Evolutionary conservation across 768 basidiomycete species (phyloP).

Genomic region (Mycena crocata): DNA sequence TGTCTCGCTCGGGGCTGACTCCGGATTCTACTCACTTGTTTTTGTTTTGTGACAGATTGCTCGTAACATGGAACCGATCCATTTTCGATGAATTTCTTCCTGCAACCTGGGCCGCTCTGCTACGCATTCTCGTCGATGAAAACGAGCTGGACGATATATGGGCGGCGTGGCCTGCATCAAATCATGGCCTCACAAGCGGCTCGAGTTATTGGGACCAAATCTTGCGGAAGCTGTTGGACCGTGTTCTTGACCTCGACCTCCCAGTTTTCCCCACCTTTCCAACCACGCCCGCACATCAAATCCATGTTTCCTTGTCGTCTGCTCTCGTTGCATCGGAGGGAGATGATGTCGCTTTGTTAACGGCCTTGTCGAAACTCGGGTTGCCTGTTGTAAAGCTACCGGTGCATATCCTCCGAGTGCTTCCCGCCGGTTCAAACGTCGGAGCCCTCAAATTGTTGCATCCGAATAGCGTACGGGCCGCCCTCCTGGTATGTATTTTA

Average conservation of each 20-base stretch:
- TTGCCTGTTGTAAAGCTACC: slow-evolving; percentile 23
- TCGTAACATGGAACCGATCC: slow-evolving; percentile 36
- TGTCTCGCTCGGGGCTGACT: not conserved
- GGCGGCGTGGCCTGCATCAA: slow-evolving; percentile 34
- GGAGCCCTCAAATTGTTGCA: not conserved
- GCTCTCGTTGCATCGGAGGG: slow-evolving; percentile 14
- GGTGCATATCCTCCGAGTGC: not conserved
- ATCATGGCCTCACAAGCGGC: not conserved
- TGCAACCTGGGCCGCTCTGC: slow-evolving; percentile 26
- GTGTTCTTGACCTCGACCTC: slow-evolving; percentile 16
- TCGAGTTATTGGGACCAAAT: slow-evolving; percentile 26
- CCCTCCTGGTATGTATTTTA: slow-evolving; percentile 22
- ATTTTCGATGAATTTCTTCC: slow-evolving; percentile 38
- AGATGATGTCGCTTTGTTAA: slow-evolving; percentile 8
- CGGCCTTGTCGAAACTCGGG: slow-evolving; percentile 21
- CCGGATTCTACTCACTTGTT: not conserved
- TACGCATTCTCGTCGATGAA: slow-evolving; percentile 25
- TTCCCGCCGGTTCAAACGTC: not conserved
- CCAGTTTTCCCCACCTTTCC: slow-evolving; percentile 27
- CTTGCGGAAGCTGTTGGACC: slow-evolving; percentile 18
- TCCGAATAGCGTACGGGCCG: not conserved
- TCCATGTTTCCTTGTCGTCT: slow-evolving; percentile 38
- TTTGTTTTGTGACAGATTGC: slow-evolving; percentile 21
- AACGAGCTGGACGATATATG: slow-evolving; percentile 33
- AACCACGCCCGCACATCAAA: slow-evolving; percentile 3